Conservation (phyloP, 306 rosid genomes). For the Vigna reflexopilosa region DNA sequence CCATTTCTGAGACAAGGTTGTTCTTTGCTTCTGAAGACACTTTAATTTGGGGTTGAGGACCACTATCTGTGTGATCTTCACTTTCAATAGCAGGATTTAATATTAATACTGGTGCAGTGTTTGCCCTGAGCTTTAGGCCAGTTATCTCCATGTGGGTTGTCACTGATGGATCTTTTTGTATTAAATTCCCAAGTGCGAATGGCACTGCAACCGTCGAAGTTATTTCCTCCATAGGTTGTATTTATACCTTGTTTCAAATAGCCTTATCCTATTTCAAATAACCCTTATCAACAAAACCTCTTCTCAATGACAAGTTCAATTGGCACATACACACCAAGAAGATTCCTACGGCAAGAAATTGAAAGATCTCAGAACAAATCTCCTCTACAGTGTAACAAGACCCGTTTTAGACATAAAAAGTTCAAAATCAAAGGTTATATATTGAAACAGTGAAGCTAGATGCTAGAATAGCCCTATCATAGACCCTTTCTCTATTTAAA, state of each 20-base stretch:
- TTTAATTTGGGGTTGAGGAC: conserved; percentile 37
- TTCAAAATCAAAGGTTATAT: conserved; percentile 24
- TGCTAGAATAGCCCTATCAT: conserved; percentile 32
- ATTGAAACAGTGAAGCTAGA: conserved; percentile 33
- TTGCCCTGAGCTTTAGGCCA: conserved; percentile 66
- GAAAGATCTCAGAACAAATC: conserved; percentile 23
- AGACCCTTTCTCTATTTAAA: conserved; percentile 37
- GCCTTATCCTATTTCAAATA: conserved; percentile 44
- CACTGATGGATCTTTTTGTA: conserved; percentile 61
- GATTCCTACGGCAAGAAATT: conserved; percentile 35
- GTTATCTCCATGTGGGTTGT: conserved; percentile 60
- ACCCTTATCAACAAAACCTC: conserved; percentile 22
- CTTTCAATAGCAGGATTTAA: conserved; percentile 50
- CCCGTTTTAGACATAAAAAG: conserved; percentile 1
- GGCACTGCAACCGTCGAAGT: conserved; percentile 68
- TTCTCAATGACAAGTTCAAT: conserved; percentile 40
- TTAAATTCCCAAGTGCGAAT: conserved; percentile 60
- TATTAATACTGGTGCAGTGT: conserved; percentile 55
- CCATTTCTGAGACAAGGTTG: conserved; percentile 46
- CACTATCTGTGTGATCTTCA: conserved; percentile 31
- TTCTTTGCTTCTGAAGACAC: conserved; percentile 38
- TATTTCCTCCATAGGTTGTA: conserved; percentile 63
- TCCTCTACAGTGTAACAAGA: conserved; percentile 19
- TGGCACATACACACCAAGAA: conserved; percentile 25
- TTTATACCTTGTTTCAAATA: conserved; percentile 41